Conservation (phyloP, 2,329 filamentous ascomycete species). For the Epichloe hybrida region DNA sequence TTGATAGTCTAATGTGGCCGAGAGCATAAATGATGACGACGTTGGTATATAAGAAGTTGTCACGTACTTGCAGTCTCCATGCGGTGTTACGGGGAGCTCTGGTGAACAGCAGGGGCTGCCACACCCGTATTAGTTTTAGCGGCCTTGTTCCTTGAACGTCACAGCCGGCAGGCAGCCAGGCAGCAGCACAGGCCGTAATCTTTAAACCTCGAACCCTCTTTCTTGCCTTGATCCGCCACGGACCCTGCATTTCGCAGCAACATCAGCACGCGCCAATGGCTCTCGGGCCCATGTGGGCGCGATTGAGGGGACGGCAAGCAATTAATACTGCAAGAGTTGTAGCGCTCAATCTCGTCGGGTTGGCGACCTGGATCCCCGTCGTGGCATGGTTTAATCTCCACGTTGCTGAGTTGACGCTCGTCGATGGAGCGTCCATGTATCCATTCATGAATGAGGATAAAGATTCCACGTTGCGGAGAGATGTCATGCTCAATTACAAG, state of each 20-base stretch:
- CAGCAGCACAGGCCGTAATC: too few relatives aligned
- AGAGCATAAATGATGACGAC: too few relatives aligned
- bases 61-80: too few relatives aligned
- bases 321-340: slow-evolving; percentile 18
- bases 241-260: neutral
- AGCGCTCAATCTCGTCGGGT: slow-evolving; percentile 33
- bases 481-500: slow-evolving; percentile 47
- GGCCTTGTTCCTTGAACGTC: too few relatives aligned
- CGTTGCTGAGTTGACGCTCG: slow-evolving; percentile 42
- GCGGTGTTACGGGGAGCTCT: too few relatives aligned
- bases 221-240: too few relatives aligned
- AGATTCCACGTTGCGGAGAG: slow-evolving; percentile 38
- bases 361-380: slow-evolving; percentile 49
- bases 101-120: too few relatives aligned
- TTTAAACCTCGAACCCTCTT: too few relatives aligned
- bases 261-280: neutral
- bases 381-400: slow-evolving; percentile 48
- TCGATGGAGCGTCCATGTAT: slow-evolving; percentile 59
- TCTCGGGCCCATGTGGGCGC: slow-evolving; percentile 19
- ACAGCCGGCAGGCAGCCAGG: too few relatives aligned
- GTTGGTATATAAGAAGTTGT: too few relatives aligned
- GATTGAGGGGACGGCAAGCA: slow-evolving; percentile 14
- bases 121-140: too few relatives aligned
- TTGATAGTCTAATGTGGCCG: too few relatives aligned
- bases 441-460: slow-evolving; percentile 59